Evolutionary conservation across 1,139 yeast species (phyloP), one percentile per base, ranked within the genome.

Genomic region (Nadsonia commutata): DNA sequence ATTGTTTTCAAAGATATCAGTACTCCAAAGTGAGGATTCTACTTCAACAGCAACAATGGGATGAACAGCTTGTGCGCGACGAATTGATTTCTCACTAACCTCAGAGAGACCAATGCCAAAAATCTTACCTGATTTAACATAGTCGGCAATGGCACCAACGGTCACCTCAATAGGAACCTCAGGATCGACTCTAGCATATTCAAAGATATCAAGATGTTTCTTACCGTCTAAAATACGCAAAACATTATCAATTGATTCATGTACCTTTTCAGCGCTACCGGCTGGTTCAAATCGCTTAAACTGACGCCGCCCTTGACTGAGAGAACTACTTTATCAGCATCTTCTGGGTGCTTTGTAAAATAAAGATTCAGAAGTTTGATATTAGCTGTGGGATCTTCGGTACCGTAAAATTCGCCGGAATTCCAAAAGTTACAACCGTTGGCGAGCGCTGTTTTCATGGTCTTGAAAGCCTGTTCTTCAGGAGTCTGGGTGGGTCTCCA

Each of bases 401-500:
- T 59, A 20, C 93, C 93, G 55, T 85, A 85, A 56, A 84, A 82
- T 52, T 80, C 90, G 45, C 93, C 94, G 23, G 75, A 75, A 55
- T 84, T 84, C 63, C 83, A 64, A 47, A 80, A 70, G 23, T 71
- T 72, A 45, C 71, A 71, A 31, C 76, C 77, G 37, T 67, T 64
- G 31, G 70, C 67, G 7, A 71, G 57, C 9, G 75, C 75, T 38
- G 62, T 64, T 47, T 68, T 66, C 56, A 77, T 61, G 16, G 69
- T 57, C 36, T 67, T 68, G 46, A 75, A 59, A 1, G 78, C 68
- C 44, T 68, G 63, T 37, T 68, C 73, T 21, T 63, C 58, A 20
- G 77, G 67, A 22, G 59, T 54, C 18, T 59, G 57, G 2, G 49
- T 52, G 1, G 74, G 68, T 5, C 63, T 62, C 75, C 76, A 70